phyloP scores from a whole-genome alignment of 257 asterid species.

The Jacaranda mimosifolia region DNA sequence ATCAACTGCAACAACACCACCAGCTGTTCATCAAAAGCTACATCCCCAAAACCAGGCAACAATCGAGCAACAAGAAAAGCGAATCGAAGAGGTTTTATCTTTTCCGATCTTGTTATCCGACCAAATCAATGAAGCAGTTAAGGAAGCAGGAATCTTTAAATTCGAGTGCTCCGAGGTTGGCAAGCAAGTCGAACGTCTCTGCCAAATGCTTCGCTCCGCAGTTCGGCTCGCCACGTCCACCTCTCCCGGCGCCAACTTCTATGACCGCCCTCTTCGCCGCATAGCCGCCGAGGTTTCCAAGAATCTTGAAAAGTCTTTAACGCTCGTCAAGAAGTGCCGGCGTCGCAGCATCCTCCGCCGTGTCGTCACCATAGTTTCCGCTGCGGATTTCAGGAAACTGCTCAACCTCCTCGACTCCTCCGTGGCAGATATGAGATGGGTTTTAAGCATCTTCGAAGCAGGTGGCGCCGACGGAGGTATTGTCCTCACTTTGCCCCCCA shows the following conservation, averaged over 20 bases:
- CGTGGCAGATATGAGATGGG: slow-evolving; percentile 82
- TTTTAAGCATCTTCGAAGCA: slow-evolving; percentile 62
- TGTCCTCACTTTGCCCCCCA: slow-evolving; percentile 76
- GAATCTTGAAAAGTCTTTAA: slow-evolving; percentile 63
- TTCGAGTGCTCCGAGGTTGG: slow-evolving; percentile 67
- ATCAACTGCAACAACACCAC: slow-evolving; percentile 32
- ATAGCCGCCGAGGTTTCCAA: slow-evolving; percentile 63
- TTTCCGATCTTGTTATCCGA: slow-evolving; percentile 62
- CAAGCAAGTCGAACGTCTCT: slow-evolving; percentile 61
- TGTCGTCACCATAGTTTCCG: slow-evolving; percentile 68
- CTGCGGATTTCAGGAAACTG: slow-evolving; percentile 77
- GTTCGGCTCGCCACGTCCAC: slow-evolving; percentile 64
- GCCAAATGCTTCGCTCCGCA: slow-evolving; percentile 72
- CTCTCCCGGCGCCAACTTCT: slow-evolving; percentile 56
- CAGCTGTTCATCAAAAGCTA: slow-evolving; percentile 38
- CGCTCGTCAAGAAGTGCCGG: slow-evolving; percentile 73
- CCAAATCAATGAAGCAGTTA: slow-evolving; percentile 52
- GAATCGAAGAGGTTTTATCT: slow-evolving; percentile 57
- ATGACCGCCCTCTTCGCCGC: slow-evolving; percentile 81
- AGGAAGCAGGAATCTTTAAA: slow-evolving; percentile 63
- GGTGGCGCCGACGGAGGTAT: slow-evolving; percentile 64
- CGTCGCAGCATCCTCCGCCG: slow-evolving; percentile 67
- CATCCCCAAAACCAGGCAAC: slow-evolving; percentile 47
- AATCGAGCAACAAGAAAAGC: slow-evolving; percentile 51
- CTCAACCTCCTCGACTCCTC: slow-evolving; percentile 66